Percentiles rank a stretch among this genome's conserved stretches.
Evolutionary conservation across 495 filamentous ascomycete species (phyloP).

Genomic region (Daldinia loculata): DNA sequence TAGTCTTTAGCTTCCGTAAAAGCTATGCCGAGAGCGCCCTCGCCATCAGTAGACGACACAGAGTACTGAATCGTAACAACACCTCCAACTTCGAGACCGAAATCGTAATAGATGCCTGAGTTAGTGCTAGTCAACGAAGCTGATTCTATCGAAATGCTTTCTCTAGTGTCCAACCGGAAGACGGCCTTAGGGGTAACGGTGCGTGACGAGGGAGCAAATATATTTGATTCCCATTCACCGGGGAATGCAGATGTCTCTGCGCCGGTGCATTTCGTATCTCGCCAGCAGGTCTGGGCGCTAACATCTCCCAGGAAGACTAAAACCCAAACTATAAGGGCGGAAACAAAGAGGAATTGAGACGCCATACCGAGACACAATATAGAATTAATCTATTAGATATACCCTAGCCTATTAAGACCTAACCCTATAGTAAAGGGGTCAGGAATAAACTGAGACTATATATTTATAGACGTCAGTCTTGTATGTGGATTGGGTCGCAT

Average conservation of each 20-base stretch:
- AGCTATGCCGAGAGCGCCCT: constrained; percentile 64
- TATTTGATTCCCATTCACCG: constrained; percentile 68
- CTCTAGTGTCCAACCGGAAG: constrained; percentile 50
- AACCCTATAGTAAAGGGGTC: not conserved
- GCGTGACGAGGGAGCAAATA: constrained; percentile 64
- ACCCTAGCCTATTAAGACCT: not conserved
- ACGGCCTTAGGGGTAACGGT: constrained; percentile 60
- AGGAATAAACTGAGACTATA: constrained; percentile 9
- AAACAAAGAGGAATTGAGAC: constrained; percentile 11
- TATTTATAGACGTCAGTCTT: constrained; percentile 16
- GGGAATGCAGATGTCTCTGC: constrained; percentile 62
- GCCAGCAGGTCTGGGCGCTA: constrained; percentile 61
- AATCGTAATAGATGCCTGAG: constrained; percentile 63
- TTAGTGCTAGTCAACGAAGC: constrained; percentile 55
- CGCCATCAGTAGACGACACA: constrained; percentile 46
- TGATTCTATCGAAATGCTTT: constrained; percentile 42
- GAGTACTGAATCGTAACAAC: constrained; percentile 61
- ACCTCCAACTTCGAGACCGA: constrained; percentile 67
- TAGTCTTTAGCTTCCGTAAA: constrained; percentile 71
- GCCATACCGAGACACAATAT: constrained; percentile 24
- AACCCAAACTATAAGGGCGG: constrained; percentile 13
- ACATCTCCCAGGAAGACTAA: constrained; percentile 10
- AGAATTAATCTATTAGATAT: constrained; percentile 2
- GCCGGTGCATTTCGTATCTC: constrained; percentile 63
- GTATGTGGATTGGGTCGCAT: constrained; percentile 6